Evolutionary conservation across 306 rosid species (phyloP), one percentile per base, ranked within the genome.

Genomic region (Dalbergia cochinchinensis): DNA sequence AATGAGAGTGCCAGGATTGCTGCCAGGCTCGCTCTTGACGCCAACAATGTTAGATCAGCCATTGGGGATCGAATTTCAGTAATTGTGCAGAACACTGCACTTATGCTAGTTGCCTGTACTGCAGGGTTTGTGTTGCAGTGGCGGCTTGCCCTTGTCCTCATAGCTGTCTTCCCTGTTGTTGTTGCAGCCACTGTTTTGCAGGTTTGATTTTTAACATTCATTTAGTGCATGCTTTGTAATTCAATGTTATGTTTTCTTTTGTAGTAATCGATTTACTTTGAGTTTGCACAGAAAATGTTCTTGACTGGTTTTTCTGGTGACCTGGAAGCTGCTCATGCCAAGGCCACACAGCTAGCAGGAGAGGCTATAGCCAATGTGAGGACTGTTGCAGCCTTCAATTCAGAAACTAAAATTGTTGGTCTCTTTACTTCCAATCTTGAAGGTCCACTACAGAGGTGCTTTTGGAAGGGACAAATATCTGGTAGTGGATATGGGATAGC

Each of bases 401-500:
- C 99, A 10, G 99, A 95, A 85, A 85, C 86, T 35, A 90, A 93
- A 83, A 93, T 95, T 53, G 96, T 95, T 42, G 87, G 88, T 55
- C 91, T 95, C 53, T 95, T 95, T 85, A 55, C 92, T n/a, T 72
- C 93, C 78, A 95, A 86, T 83, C 99, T 95, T 13, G 88, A 88
- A 83, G 73, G 79, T 81, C 99, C 99, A 14, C 86, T 95, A 3
- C 90, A 90, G 9, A 85, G 89, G 34, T 95, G 99, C 84, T 95
- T 95, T 83, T 95, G 99, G 99, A 95, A 95, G 83, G 99, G 99
- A 31, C 99, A 95, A 77, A 93, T 95, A 69, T 96, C 99, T 13
- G 99, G 98, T 67, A 95, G 98, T 65, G 99, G 97, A 77, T 95
- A 84, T 72, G 99, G 99, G 26, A 79, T 95, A 73, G 98, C 98